Evolutionary conservation across 2,329 filamentous ascomycete genomes (phyloP).

Genomic region (Venturia nashicola): DNA sequence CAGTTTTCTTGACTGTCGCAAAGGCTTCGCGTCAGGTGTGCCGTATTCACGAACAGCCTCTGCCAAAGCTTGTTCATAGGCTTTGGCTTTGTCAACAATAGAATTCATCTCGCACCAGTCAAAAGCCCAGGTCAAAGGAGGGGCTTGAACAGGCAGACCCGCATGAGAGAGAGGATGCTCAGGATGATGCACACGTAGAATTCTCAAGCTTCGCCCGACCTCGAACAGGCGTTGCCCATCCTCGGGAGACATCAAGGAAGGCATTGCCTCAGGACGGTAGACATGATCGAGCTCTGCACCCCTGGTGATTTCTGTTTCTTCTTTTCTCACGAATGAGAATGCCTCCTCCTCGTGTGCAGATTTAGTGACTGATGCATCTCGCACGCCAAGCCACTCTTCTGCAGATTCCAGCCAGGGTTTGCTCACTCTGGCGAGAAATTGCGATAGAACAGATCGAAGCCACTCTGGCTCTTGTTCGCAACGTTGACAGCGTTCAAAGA

Average conservation of each 20-base stretch:
- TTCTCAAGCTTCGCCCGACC: conserved; percentile 61
- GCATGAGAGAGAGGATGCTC: conserved; percentile 54
- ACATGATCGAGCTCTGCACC: conserved; percentile 46
- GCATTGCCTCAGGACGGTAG: conserved; percentile 54
- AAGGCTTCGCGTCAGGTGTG: not conserved
- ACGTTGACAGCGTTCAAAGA: conserved; percentile 26
- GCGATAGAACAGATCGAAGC: conserved; percentile 51
- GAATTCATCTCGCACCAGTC: conserved; percentile 56
- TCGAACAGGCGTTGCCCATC: conserved; percentile 65
- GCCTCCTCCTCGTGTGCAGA: conserved; percentile 10
- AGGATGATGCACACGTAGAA: conserved; percentile 58
- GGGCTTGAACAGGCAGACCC: conserved; percentile 37
- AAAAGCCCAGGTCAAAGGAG: conserved; percentile 55
- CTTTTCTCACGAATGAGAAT: not conserved
- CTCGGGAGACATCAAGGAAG: conserved; percentile 58
- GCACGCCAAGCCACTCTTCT: conserved; percentile 10
- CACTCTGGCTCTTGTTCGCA: conserved; percentile 52
- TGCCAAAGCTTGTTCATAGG: conserved; percentile 36
- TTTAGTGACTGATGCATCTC: not conserved
- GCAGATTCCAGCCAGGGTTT: conserved; percentile 50
- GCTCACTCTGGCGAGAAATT: conserved; percentile 52
- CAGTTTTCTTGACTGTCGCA: conserved; percentile 1
- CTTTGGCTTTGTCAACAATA: conserved; percentile 47
- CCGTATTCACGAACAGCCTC: conserved; percentile 20
- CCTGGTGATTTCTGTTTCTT: conserved; percentile 16